phyloP scores from a whole-genome alignment of 257 asterid species.

The Anisodus tanguticus region DNA sequence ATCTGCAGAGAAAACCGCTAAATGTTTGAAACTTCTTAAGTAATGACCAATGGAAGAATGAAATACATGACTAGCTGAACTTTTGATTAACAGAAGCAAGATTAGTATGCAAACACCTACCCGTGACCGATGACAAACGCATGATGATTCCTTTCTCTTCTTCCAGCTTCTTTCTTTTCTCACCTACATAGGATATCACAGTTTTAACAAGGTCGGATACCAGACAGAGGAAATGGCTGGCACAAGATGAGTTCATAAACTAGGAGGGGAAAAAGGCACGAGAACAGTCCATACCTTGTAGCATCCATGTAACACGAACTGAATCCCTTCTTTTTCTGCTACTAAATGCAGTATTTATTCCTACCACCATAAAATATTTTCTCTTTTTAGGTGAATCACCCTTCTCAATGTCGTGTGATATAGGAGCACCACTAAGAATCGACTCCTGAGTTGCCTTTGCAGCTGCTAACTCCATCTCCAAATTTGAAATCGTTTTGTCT shows the following conservation, averaged over 20 bases:
- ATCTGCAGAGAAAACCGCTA: background rate
- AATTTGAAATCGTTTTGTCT: constrained; percentile 73
- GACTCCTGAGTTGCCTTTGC: constrained; percentile 85
- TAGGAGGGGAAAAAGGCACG: background rate
- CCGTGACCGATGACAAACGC: constrained; percentile 90
- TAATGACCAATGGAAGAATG: background rate
- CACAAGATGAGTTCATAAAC: background rate
- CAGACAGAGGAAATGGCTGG: background rate
- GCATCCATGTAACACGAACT: constrained; percentile 94
- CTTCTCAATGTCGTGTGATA: constrained; percentile 52
- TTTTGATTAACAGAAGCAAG: background rate
- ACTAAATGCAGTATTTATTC: constrained; percentile 90
- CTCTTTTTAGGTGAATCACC: constrained; percentile 44
- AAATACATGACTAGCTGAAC: background rate
- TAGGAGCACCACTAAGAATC: constrained; percentile 69
- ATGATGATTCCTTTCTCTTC: constrained; percentile 74
- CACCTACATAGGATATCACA: constrained; percentile 47
- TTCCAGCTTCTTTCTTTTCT: constrained; percentile 64
- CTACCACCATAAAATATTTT: constrained; percentile 79
- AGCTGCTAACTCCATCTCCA: constrained; percentile 85
- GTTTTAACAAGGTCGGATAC: background rate
- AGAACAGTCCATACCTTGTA: constrained; percentile 61
- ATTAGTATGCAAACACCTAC: constrained; percentile 40
- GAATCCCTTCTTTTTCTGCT: constrained; percentile 91
- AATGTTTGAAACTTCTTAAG: background rate